Conservation (phyloP, 306 rosid species). For the Corylus avellana region DNA sequence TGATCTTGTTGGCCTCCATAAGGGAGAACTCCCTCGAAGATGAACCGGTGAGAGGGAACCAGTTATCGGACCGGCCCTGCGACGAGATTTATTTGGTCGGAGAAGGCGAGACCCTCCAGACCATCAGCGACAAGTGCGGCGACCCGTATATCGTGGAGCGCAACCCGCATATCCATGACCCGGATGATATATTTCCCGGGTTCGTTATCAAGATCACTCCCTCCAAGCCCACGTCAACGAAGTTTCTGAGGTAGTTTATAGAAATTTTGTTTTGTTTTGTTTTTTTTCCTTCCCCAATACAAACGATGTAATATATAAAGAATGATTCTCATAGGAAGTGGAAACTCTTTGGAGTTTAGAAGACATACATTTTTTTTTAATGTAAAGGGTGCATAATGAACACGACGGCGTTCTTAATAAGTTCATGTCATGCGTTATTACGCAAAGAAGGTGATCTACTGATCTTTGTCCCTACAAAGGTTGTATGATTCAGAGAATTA, state of each 20-base stretch:
- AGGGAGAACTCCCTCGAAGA: slow-evolving; percentile 35
- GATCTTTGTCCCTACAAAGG: background rate
- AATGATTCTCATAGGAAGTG: background rate
- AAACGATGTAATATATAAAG: background rate
- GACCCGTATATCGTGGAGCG: slow-evolving; percentile 17
- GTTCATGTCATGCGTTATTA: background rate
- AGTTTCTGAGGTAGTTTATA: slow-evolving; percentile 6
- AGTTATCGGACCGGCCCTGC: slow-evolving; percentile 37
- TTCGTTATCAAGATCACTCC: slow-evolving; percentile 70
- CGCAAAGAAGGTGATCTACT: background rate
- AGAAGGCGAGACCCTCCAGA: slow-evolving; percentile 9
- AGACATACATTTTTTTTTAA: too few relatives aligned
- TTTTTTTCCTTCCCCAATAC: background rate
- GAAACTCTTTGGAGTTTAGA: background rate
- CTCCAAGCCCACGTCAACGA: slow-evolving; percentile 14
- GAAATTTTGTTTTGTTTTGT: background rate
- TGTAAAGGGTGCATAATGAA: too few relatives aligned
- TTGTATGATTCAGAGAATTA: background rate
- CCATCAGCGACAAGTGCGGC: slow-evolving; percentile 15
- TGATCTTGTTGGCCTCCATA: slow-evolving; percentile 57
- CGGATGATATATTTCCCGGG: slow-evolving; percentile 76
- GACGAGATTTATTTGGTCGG: slow-evolving; percentile 45
- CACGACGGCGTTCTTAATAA: background rate
- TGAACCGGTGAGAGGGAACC: slow-evolving; percentile 35
- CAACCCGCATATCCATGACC: slow-evolving; percentile 25